These are phyloP conservation scores for Ceratocystis variospora DNA, from an alignment of 2,329 filamentous ascomycete genomes.

Conservation along the genomic window DNA sequence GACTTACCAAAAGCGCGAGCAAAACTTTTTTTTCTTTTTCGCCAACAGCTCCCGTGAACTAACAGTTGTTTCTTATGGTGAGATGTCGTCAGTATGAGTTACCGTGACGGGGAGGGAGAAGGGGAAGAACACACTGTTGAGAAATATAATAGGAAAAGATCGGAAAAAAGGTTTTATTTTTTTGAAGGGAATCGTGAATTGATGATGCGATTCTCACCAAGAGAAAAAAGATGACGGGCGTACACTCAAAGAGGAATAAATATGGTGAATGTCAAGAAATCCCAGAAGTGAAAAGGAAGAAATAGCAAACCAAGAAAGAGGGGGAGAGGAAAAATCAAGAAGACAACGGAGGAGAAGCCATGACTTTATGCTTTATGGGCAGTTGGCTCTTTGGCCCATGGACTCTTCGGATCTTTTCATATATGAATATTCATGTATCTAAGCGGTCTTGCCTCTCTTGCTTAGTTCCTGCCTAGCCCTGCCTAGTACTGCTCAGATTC, in stretches of 20 bases:
- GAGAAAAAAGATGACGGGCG: neutral
- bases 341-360: constrained; percentile 2
- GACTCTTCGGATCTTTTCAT: neutral
- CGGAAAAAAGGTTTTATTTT: neutral
- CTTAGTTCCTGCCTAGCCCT: no score
- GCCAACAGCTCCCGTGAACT: neutral
- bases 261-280: neutral
- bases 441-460: neutral
- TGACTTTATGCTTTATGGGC: constrained; percentile 7
- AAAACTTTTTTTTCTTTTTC: neutral
- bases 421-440: constrained; percentile 7
- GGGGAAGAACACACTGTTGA: neutral
- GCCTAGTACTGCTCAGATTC: neutral
- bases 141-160: neutral
- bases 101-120: neutral
- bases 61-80: neutral
- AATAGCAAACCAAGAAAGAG: neutral
- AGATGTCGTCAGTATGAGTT: neutral
- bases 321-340: neutral
- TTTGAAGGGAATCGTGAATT: neutral
- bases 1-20: neutral
- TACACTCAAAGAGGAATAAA: neutral
- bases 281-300: neutral
- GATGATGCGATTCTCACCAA: neutral
- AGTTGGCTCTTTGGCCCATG: neutral